These are phyloP conservation scores for Arctostaphylos glauca DNA, from an alignment of 148 eudicot species.

Conservation along the genomic window DNA sequence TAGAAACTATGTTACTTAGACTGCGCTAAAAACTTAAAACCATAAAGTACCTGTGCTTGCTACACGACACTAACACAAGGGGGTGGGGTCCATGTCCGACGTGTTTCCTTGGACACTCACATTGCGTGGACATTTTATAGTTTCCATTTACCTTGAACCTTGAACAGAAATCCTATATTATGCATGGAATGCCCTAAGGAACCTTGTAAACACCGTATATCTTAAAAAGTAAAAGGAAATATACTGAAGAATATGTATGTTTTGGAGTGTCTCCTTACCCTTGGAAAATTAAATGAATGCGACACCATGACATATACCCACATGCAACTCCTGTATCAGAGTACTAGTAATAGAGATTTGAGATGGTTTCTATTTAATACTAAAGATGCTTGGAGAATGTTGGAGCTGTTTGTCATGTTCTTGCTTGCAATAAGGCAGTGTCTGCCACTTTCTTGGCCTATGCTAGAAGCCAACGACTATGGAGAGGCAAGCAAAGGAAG, in stretches of 20 bases:
- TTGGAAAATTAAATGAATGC: background rate
- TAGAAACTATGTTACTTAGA: background rate
- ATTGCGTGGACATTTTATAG: background rate
- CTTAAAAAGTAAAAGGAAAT: background rate
- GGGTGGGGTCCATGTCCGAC: background rate
- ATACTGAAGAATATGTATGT: background rate
- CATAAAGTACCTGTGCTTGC: background rate
- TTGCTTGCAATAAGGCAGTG: background rate
- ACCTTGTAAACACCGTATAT: background rate
- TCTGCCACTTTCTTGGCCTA: background rate
- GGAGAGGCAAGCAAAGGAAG: background rate
- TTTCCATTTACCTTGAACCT: background rate
- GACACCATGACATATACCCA: background rate
- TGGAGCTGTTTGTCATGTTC: background rate
- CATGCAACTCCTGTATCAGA: background rate
- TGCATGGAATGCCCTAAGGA: background rate
- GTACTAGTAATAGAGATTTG: background rate
- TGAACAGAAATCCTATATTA: background rate
- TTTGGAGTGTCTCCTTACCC: background rate
- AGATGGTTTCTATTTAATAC: background rate
- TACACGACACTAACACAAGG: background rate
- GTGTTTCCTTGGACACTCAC: background rate
- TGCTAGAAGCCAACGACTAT: background rate
- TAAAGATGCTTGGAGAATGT: background rate
- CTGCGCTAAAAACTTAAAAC: background rate